These are phyloP conservation scores for Emiliania huxleyi DNA, from an alignment of 78 protist genomes.

Conservation along the genomic window DNA sequence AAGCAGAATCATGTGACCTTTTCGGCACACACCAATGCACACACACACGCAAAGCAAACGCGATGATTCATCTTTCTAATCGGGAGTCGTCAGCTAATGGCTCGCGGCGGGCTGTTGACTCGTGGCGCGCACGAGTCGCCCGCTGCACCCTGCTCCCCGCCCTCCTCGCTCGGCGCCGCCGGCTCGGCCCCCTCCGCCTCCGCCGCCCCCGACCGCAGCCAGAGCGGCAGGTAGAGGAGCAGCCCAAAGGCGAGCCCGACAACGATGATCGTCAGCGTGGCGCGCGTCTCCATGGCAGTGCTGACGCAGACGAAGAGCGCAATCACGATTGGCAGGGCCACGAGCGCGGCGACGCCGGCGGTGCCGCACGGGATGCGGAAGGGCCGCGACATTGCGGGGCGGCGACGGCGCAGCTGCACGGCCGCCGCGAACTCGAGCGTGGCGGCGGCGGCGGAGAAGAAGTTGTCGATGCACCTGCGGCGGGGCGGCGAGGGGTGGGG, in stretches of 20 bases:
- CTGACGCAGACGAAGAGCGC: neutral
- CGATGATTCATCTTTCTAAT: too few relatives aligned
- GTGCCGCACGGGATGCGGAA: neutral
- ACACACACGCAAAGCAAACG: too few relatives aligned
- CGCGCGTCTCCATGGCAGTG: neutral
- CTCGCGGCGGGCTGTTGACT: too few relatives aligned
- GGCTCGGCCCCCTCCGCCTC: too few relatives aligned
- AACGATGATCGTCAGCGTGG: neutral
- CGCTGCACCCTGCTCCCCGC: too few relatives aligned
- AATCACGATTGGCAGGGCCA: neutral
- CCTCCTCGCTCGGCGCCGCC: too few relatives aligned
- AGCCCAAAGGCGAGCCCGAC: neutral
- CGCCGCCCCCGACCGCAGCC: too few relatives aligned
- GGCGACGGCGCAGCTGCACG: neutral
- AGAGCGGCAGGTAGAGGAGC: neutral
- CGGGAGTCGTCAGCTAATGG: too few relatives aligned
- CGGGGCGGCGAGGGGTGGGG: too few relatives aligned
- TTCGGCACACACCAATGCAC: too few relatives aligned
- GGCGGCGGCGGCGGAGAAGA: constrained; percentile 15
- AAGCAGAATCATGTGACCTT: too few relatives aligned
- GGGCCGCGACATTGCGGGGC: constrained; percentile 10
- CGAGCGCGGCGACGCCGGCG: neutral
- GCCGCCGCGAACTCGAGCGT: constrained; percentile 26
- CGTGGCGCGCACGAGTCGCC: too few relatives aligned
- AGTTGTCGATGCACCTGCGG: constrained; percentile 10